Evolutionary conservation across 2,329 filamentous ascomycete species (phyloP).

Genomic region (Macrophomina tecta): DNA sequence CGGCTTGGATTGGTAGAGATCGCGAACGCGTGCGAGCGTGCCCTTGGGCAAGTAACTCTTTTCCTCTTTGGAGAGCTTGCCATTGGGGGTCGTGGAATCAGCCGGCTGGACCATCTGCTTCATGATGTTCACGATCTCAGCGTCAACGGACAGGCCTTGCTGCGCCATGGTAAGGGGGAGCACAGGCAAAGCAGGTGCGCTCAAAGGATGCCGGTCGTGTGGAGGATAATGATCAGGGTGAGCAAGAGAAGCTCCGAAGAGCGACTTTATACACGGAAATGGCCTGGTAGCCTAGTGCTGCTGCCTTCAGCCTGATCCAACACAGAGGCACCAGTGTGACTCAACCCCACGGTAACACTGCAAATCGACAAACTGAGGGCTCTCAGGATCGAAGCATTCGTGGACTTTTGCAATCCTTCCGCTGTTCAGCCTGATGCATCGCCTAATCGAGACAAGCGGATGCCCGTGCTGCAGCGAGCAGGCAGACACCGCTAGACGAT

Average conservation of each 20-base stretch:
- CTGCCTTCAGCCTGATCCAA: slow-evolving; percentile 14
- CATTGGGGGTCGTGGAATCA: neutral
- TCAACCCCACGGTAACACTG: neutral
- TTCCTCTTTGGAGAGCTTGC: neutral
- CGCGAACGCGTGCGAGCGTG: slow-evolving; percentile 17
- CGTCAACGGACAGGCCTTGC: neutral
- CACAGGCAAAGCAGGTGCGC: neutral
- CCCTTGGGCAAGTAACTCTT: slow-evolving; percentile 10
- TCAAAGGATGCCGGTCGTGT: no score
- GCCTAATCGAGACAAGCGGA: neutral
- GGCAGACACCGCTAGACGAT: no score
- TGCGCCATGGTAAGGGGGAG: neutral
- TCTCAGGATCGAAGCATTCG: no score
- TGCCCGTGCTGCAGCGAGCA: no score
- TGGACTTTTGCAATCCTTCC: no score
- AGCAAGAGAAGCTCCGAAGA: neutral
- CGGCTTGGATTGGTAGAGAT: slow-evolving; percentile 26
- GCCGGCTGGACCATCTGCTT: neutral
- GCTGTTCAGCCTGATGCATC: neutral
- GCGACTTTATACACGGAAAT: neutral
- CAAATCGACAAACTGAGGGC: neutral
- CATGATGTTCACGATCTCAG: neutral
- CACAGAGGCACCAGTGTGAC: neutral
- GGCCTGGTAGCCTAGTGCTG: neutral
- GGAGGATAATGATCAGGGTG: neutral